These are phyloP conservation scores for Trypanosoma mega DNA, from an alignment of 208 protist species.

Conservation along the genomic window DNA sequence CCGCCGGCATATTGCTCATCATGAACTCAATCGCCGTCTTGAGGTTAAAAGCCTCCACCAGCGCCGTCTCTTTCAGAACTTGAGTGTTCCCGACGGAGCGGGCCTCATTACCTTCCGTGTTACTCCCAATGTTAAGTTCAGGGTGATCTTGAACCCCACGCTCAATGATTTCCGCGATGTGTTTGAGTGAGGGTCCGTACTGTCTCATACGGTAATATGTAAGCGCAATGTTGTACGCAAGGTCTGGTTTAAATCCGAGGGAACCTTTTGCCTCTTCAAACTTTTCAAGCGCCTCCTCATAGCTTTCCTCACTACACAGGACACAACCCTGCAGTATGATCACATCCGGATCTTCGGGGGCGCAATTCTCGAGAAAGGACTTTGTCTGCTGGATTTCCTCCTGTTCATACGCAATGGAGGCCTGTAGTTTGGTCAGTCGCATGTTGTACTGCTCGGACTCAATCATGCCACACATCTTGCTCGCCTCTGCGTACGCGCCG, in stretches of 20 bases:
- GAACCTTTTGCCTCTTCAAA: slow-evolving; percentile 93
- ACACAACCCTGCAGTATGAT: slow-evolving; percentile 90
- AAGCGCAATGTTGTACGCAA: slow-evolving; percentile 97
- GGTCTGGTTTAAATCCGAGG: slow-evolving; percentile 86
- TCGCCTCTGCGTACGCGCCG: slow-evolving; percentile 89
- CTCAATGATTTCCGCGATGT: slow-evolving; percentile 96
- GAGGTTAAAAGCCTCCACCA: slow-evolving; percentile 97
- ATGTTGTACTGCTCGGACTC: slow-evolving; percentile 78
- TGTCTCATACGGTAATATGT: slow-evolving; percentile 96
- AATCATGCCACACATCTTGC: slow-evolving; percentile 79
- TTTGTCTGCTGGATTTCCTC: slow-evolving; percentile 91
- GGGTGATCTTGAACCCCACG: slow-evolving; percentile 94
- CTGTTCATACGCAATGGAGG: slow-evolving; percentile 92
- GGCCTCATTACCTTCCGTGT: slow-evolving; percentile 92
- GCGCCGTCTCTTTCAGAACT: slow-evolving; percentile 93
- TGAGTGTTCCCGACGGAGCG: slow-evolving; percentile 95
- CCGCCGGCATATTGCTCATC: slow-evolving; percentile 87
- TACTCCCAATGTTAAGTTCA: slow-evolving; percentile 92
- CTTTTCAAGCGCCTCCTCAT: slow-evolving; percentile 90
- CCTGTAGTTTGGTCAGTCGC: slow-evolving; percentile 88
- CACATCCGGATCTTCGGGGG: slow-evolving; percentile 84
- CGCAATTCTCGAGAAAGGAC: slow-evolving; percentile 83
- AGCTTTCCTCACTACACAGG: slow-evolving; percentile 90
- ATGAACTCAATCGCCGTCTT: slow-evolving; percentile 97
- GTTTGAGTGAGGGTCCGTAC: slow-evolving; percentile 92